These are phyloP conservation scores for Fraxinus baroniana DNA, from an alignment of 305 asterid genomes.

Conservation along the genomic window DNA sequence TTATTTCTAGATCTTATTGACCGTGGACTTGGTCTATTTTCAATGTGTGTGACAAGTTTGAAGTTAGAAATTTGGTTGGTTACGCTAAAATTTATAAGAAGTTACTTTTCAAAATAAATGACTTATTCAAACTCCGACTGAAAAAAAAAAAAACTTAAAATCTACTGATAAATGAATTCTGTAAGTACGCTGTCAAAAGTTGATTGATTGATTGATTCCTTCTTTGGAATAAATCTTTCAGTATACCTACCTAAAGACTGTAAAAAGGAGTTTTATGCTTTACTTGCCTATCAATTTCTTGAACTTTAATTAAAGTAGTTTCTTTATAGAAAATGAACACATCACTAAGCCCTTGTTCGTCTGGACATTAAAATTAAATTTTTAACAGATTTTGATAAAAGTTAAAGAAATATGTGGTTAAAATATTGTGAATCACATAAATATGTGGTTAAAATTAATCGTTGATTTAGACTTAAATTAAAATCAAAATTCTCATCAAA, in stretches of 20 bases:
- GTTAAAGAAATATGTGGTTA: no score
- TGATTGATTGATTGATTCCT: not conserved
- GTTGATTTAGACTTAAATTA: no score
- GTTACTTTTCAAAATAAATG: not conserved
- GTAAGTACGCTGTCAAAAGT: not conserved
- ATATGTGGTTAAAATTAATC: no score
- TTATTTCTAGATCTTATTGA: not conserved
- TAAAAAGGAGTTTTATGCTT: not conserved
- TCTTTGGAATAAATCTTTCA: not conserved
- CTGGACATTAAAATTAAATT: not conserved
- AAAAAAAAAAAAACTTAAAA: not conserved
- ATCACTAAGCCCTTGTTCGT: not conserved
- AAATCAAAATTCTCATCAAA: not conserved
- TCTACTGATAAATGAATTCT: not conserved
- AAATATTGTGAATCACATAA: not conserved
- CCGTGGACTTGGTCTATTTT: not conserved
- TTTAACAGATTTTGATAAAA: no score
- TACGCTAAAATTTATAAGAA: not conserved
- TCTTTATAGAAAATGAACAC: not conserved
- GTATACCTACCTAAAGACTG: not conserved
- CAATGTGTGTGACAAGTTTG: not conserved
- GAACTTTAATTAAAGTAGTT: constrained; percentile 4
- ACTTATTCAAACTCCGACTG: not conserved
- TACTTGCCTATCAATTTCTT: constrained; percentile 1
- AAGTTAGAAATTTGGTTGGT: not conserved